phyloP scores from a whole-genome alignment of 768 basidiomycete species.

The Ramaria sp. region DNA sequence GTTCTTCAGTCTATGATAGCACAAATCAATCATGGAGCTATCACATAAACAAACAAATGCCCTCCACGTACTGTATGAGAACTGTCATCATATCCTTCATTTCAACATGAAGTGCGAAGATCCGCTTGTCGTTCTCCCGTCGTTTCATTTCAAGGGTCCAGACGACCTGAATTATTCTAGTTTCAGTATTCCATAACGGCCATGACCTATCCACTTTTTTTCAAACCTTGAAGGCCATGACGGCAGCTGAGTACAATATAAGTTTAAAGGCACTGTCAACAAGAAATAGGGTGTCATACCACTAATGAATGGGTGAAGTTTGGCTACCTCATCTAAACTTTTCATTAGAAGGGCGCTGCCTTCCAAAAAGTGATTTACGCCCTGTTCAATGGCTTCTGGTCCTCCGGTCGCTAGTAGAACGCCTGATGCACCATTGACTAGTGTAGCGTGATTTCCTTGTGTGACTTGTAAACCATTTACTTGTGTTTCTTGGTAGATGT shows the following conservation, averaged over 20 bases:
- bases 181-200: no score
- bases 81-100: slow-evolving; percentile 40
- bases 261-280: background rate
- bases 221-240: slow-evolving; percentile 32
- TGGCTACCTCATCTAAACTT: slow-evolving; percentile 18
- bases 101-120: slow-evolving; percentile 32
- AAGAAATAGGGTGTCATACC: slow-evolving; percentile 11
- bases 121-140: slow-evolving; percentile 40
- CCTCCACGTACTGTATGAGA: slow-evolving; percentile 31
- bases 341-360: slow-evolving; percentile 17
- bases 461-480: no score
- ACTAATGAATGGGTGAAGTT: slow-evolving; percentile 19
- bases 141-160: slow-evolving; percentile 36
- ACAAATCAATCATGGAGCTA: background rate
- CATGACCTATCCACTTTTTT: no score
- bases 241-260: slow-evolving; percentile 26
- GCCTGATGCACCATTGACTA: background rate
- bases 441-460: background rate
- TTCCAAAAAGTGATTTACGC: slow-evolving; percentile 16
- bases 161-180: slow-evolving; percentile 19
- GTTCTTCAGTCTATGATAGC: slow-evolving; percentile 19
- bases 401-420: background rate
- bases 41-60: background rate
- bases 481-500: no score
- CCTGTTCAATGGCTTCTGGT: slow-evolving; percentile 13